phyloP scores from a whole-genome alignment of 2,329 filamentous ascomycete species.

The Trichophyton rubrum region DNA sequence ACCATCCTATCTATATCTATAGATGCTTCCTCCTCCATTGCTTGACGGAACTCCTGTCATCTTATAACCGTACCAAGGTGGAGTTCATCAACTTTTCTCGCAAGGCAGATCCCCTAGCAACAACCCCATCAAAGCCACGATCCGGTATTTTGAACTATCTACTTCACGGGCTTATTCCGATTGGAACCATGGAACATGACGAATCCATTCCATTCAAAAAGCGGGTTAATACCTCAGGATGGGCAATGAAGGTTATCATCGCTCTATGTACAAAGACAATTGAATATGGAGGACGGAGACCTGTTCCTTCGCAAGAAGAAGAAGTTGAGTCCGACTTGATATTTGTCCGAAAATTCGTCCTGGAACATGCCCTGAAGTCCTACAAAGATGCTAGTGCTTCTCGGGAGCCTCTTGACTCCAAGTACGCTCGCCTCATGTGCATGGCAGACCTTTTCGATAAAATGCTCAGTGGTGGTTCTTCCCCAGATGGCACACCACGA shows the following conservation, averaged over 20 bases:
- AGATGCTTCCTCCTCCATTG: slow-evolving; percentile 90
- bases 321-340: slow-evolving; percentile 45
- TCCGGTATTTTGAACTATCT: slow-evolving; percentile 90
- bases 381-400: slow-evolving; percentile 79
- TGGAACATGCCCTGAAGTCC: slow-evolving; percentile 82
- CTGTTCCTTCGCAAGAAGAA: slow-evolving; percentile 23
- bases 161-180: slow-evolving; percentile 61
- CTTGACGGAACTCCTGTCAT: slow-evolving; percentile 66
- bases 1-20: slow-evolving; percentile 93
- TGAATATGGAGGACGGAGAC: slow-evolving; percentile 53
- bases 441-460: slow-evolving; percentile 85
- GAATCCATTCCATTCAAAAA: slow-evolving; percentile 74
- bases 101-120: slow-evolving; percentile 68
- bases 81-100: slow-evolving; percentile 99
- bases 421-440: slow-evolving; percentile 77
- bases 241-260: slow-evolving; percentile 75
- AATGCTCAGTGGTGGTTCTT: slow-evolving; percentile 73
- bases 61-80: slow-evolving; percentile 88
- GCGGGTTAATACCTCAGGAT: slow-evolving; percentile 67
- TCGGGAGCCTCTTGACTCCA: slow-evolving; percentile 65
- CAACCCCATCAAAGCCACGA: slow-evolving; percentile 85
- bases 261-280: slow-evolving; percentile 78
- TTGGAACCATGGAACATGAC: slow-evolving; percentile 54
- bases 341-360: slow-evolving; percentile 86
- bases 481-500: slow-evolving; percentile 40